Evolutionary conservation across 345 rosid genomes (phyloP), one percentile per base, ranked within the genome.

Genomic region (Citrus glauca): DNA sequence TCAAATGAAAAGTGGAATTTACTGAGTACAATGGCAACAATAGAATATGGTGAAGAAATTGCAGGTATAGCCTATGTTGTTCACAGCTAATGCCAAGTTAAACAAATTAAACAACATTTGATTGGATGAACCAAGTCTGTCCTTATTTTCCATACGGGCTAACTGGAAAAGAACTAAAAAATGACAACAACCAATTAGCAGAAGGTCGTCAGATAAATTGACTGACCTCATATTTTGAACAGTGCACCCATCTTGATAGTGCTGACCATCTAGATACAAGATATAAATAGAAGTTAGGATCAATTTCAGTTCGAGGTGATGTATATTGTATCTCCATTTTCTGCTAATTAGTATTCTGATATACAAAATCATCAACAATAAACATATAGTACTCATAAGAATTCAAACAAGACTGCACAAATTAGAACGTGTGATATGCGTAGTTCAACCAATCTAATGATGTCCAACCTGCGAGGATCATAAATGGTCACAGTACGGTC

Each of bases 151-250:
- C 24, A 53, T 2, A 32, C 13, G 3, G 45, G 24, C 17, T 66
- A 33, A 50, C 25, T 1, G 3, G 30, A 57, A 62, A 74, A 56
- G 57, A 40, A 13, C 57, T 28, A 50, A 63, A 74, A 74, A 24
- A 73, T 56, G 33, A 28, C 69, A 68, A 73, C 55, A 70, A 69
- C 30, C 3, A 40, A 57, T 33, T 1, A 38, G 60, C 2, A 66
- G 76, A 75, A 59, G 6, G 42, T 45, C 8, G 3, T 7, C 13
- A 37, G 66, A 45, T 53, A 37, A 9, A 74, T 45, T 4, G 56
- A 81, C 89, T 75, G 22, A 90, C 92, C 91, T 90, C 95, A 78
- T 90, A 90, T 84, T 90, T 90, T 76, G 93, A 88, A 84, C 95
- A 91, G 60, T 87, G 82, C 38, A 83, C 85, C 92, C 92, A 87